A percentile compares a stretch with the other conserved stretches of the same genome.
Conservation (phyloP, 1,284 basidiomycete species). For the Mycena citricolor region DNA sequence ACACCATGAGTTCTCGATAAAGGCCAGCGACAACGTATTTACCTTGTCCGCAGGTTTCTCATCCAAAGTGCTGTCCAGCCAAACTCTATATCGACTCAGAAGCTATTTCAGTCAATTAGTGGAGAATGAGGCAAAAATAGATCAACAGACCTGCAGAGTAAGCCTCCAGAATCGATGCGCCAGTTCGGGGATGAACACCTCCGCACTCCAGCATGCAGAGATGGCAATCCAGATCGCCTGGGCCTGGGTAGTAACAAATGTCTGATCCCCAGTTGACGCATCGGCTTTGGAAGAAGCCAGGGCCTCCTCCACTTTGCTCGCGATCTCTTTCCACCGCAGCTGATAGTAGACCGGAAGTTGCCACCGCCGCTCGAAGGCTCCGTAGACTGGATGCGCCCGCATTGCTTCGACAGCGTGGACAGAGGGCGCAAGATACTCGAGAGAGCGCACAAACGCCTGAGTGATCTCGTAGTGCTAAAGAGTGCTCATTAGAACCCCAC, state of each 20-base stretch:
- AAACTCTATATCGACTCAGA: conserved; percentile 73
- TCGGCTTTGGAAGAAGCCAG: conserved; percentile 34
- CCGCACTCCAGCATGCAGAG: conserved; percentile 78
- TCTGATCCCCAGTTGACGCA: conserved; percentile 28
- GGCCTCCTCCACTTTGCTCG: conserved; percentile 69
- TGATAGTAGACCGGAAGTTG: conserved; percentile 97
- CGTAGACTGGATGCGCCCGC: conserved; percentile 70
- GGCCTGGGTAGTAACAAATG: conserved; percentile 64
- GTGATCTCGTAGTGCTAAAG: conserved; percentile 79
- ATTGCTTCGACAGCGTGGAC: conserved; percentile 66
- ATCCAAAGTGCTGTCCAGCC: conserved; percentile 58
- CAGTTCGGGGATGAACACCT: conserved; percentile 81
- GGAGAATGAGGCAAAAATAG: conserved; percentile 14
- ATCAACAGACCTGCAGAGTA: conserved; percentile 69
- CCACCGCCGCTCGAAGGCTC: conserved; percentile 83
- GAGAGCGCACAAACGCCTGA: conserved; percentile 79
- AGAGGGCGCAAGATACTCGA: conserved; percentile 84
- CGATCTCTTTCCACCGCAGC: conserved; percentile 94
- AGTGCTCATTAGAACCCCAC: not conserved
- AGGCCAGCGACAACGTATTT: conserved; percentile 16
- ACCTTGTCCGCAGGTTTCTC: conserved; percentile 33
- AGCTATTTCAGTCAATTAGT: conserved; percentile 46
- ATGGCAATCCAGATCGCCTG: conserved; percentile 73
- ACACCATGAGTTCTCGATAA: conserved; percentile 2
- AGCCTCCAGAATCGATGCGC: conserved; percentile 85